Percentiles rank a stretch among this genome's conserved stretches.
phyloP scores from a whole-genome alignment of 352 stramenopile species.

The Phytophthora litchii region DNA sequence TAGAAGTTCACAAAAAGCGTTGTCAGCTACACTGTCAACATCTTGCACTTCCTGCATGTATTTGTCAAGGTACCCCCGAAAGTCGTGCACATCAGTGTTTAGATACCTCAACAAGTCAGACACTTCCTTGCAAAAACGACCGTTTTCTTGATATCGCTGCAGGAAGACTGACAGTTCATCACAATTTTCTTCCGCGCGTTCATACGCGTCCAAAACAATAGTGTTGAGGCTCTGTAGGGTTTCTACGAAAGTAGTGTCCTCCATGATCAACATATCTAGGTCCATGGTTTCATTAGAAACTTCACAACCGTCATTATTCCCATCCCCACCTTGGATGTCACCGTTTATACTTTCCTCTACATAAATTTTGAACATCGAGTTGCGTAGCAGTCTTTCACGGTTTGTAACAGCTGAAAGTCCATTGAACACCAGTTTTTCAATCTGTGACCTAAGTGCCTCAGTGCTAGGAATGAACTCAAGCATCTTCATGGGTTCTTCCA shows the following conservation, averaged over 20 bases:
- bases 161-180: constrained; percentile 72
- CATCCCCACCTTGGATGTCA: constrained; percentile 36
- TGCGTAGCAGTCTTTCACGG: constrained; percentile 62
- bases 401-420: constrained; percentile 72
- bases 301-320: constrained; percentile 48
- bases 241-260: constrained; percentile 64
- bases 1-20: constrained; percentile 51
- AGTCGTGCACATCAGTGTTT: constrained; percentile 55
- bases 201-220: constrained; percentile 62
- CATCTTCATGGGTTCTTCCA: constrained; percentile 29
- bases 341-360: constrained; percentile 63
- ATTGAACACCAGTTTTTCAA: constrained; percentile 74
- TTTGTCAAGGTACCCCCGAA: constrained; percentile 64
- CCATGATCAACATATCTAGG: constrained; percentile 83
- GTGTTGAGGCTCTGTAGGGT: constrained; percentile 58
- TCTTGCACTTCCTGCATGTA: constrained; percentile 63
- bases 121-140: constrained; percentile 52
- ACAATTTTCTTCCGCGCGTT: constrained; percentile 58
- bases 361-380: constrained; percentile 72
- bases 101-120: constrained; percentile 36
- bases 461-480: constrained; percentile 58
- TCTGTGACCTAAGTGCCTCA: constrained; percentile 64
- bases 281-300: constrained; percentile 60
- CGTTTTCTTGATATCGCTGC: constrained; percentile 78
- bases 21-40: constrained; percentile 61